Evolutionary conservation across 1,284 basidiomycete genomes (phyloP).

Genomic region (Ceratobasidium papillatum): DNA sequence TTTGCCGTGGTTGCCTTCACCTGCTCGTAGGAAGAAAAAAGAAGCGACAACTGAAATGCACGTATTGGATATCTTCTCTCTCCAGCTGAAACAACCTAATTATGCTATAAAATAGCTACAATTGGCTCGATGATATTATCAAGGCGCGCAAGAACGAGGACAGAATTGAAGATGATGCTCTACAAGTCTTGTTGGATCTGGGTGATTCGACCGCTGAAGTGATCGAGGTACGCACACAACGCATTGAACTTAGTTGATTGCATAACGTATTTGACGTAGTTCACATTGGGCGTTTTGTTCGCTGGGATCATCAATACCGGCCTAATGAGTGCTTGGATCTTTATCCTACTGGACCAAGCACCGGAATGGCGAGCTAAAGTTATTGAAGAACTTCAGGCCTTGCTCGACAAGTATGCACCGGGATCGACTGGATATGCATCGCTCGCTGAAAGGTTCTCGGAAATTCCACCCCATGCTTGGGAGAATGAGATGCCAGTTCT

Average conservation of each 20-base stretch:
- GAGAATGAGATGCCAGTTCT: conserved; percentile 30
- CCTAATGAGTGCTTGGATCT: conserved; percentile 24
- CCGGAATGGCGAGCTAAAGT: conserved; percentile 14
- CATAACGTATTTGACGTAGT: neutral
- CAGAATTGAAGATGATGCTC: conserved; percentile 21
- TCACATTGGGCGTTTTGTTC: conserved; percentile 11
- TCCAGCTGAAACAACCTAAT: no score
- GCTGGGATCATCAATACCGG: conserved; percentile 28
- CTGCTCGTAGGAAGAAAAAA: neutral
- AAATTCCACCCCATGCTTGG: conserved; percentile 7
- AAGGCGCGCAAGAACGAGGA: conserved; percentile 6
- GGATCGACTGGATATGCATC: neutral
- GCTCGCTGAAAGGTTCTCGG: conserved; percentile 8
- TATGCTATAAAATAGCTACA: no score
- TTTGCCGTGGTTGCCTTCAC: conserved; percentile 13
- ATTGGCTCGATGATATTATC: conserved; percentile 9
- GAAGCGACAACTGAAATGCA: no score
- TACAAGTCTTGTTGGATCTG: neutral
- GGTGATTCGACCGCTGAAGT: conserved; percentile 15
- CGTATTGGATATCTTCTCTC: no score
- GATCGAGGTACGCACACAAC: neutral
- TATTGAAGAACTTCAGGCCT: neutral
- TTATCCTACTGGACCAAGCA: conserved; percentile 9
- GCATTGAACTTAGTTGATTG: neutral
- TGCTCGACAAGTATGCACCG: conserved; percentile 24